Evolutionary conservation across 2,329 filamentous ascomycete genomes (phyloP).

Genomic region (Aureobasidium namibiae): DNA sequence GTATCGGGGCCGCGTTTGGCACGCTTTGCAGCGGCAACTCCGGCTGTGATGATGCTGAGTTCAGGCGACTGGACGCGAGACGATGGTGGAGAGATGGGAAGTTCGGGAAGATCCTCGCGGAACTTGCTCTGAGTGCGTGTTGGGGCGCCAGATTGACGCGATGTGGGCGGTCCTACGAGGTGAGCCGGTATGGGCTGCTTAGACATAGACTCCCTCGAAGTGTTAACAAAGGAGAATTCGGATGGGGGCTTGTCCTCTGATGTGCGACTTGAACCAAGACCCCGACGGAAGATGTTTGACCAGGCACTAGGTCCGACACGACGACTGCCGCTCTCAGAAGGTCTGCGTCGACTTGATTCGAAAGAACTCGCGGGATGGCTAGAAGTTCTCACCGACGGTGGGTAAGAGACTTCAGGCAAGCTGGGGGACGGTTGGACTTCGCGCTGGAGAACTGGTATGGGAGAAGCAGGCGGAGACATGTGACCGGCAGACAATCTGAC

Average conservation of each 20-base stretch:
- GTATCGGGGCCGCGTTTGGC: slow-evolving; percentile 21
- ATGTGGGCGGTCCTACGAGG: slow-evolving; percentile 31
- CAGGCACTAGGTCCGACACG: slow-evolving; percentile 41
- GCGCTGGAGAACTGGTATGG: slow-evolving; percentile 20
- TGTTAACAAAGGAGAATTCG: slow-evolving; percentile 72
- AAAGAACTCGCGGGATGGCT: slow-evolving; percentile 11
- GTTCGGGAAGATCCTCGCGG: slow-evolving; percentile 81
- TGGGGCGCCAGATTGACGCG: slow-evolving; percentile 50
- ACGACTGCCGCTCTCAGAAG: slow-evolving; percentile 29
- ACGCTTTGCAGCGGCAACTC: slow-evolving; percentile 33
- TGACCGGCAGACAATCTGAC: slow-evolving; percentile 37
- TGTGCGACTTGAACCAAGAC: slow-evolving; percentile 25
- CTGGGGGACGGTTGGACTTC: slow-evolving; percentile 42
- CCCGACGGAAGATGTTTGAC: slow-evolving; percentile 66
- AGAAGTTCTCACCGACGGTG: slow-evolving; percentile 19
- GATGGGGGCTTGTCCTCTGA: slow-evolving; percentile 43
- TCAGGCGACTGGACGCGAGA: slow-evolving; percentile 75
- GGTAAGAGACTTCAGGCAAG: slow-evolving; percentile 45
- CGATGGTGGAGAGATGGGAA: slow-evolving; percentile 75
- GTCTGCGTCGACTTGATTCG: slow-evolving; percentile 22
- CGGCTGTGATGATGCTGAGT: slow-evolving; percentile 37
- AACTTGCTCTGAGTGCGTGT: slow-evolving; percentile 85
- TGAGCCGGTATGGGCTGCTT: slow-evolving; percentile 45
- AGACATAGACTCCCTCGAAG: slow-evolving; percentile 78
- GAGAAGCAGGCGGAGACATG: slow-evolving; percentile 34